These are phyloP conservation scores for Diaporthe australafricana DNA, from an alignment of 2,329 filamentous ascomycete species.

Conservation along the genomic window DNA sequence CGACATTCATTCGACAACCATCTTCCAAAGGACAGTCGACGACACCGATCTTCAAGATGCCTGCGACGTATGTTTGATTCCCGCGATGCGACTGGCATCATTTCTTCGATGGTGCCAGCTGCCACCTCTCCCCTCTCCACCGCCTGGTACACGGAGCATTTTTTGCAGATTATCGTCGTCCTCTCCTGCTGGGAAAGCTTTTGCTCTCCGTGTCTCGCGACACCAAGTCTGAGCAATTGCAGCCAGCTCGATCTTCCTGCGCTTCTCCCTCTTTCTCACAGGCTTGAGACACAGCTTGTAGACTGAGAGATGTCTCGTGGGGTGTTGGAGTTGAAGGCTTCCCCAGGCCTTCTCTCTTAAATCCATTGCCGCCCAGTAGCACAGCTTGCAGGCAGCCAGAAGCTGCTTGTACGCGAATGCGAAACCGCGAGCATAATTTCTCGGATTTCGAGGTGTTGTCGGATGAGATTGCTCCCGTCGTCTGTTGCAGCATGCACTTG, in stretches of 20 bases:
- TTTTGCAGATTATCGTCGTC: conserved; percentile 83
- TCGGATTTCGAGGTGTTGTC: conserved; percentile 77
- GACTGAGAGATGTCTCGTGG: conserved; percentile 70
- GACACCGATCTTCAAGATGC: conserved; percentile 47
- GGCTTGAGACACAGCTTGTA: conserved; percentile 59
- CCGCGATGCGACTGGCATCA: conserved; percentile 32
- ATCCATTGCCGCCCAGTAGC: conserved; percentile 71
- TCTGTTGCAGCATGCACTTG: conserved; percentile 34
- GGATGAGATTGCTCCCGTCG: conserved; percentile 68
- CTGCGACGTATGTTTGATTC: conserved; percentile 44
- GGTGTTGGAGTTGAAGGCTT: conserved; percentile 83
- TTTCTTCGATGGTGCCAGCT: conserved; percentile 12
- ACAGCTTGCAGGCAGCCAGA: conserved; percentile 34
- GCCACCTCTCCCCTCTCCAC: conserved; percentile 36
- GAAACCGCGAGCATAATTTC: conserved; percentile 58
- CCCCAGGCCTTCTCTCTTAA: conserved; percentile 76
- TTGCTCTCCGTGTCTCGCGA: conserved; percentile 45
- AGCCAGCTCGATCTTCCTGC: conserved; percentile 85
- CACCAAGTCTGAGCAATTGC: conserved; percentile 50
- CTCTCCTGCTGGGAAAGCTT: conserved; percentile 76
- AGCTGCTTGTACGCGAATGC: conserved; percentile 16
- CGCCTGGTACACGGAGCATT: conserved; percentile 61
- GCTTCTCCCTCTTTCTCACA: conserved; percentile 68
- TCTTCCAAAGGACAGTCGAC: conserved; percentile 42
- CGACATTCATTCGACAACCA: conserved; percentile 41